Evolutionary conservation across 75 land plant genomes (phyloP).

Genomic region (Chamaecyparis obtusa): DNA sequence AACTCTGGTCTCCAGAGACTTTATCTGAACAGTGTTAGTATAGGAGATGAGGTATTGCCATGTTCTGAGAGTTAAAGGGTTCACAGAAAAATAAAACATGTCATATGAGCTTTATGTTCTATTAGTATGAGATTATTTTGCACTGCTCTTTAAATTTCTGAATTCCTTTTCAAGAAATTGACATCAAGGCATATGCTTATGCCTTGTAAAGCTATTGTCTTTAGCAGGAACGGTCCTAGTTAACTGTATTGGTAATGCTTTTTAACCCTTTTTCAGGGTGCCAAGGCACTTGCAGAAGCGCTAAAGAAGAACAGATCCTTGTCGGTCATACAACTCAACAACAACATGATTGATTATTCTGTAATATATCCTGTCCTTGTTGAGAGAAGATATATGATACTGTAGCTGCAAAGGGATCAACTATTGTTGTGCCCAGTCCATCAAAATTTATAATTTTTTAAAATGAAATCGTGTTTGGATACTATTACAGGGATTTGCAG

Average conservation of each 20-base stretch:
- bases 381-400: neutral
- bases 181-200: neutral
- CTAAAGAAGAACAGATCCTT: conserved; percentile 80
- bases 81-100: neutral
- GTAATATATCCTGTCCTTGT: conserved; percentile 35
- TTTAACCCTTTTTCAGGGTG: conserved; percentile 63
- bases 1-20: conserved; percentile 77
- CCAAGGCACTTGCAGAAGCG: conserved; percentile 85
- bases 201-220: neutral
- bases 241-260: neutral
- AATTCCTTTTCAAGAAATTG: neutral
- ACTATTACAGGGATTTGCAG: conserved; percentile 81
- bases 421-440: neutral
- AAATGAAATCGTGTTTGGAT: conserved; percentile 25
- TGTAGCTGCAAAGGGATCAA: neutral
- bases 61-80: neutral
- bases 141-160: neutral
- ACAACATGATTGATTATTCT: conserved; percentile 90
- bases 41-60: conserved; percentile 88
- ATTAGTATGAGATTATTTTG: neutral
- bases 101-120: conserved; percentile 1
- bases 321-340: conserved; percentile 83
- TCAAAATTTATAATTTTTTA: neutral
- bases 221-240: neutral
- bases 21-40: conserved; percentile 75